phyloP scores from a whole-genome alignment of 2,329 filamentous ascomycete genomes.

The Fusarium albidum region DNA sequence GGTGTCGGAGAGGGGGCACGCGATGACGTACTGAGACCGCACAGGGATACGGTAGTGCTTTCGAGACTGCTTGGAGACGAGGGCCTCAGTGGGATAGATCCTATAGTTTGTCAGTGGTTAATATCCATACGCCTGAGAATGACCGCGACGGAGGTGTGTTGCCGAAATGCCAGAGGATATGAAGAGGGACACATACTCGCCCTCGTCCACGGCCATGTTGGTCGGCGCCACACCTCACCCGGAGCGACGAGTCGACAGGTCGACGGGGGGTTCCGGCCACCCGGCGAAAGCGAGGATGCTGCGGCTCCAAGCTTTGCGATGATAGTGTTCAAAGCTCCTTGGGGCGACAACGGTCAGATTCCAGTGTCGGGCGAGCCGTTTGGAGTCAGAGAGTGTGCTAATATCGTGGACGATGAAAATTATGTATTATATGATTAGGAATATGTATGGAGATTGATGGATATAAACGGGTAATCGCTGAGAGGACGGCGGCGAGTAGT shows the following conservation, averaged over 20 bases:
- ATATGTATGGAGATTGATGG: neutral
- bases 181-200: slow-evolving; percentile 51
- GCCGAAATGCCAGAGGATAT: neutral
- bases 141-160: slow-evolving; percentile 17
- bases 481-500: slow-evolving; percentile 6
- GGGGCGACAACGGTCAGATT: slow-evolving; percentile 10
- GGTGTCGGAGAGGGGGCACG: slow-evolving; percentile 21
- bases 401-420: neutral
- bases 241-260: slow-evolving; percentile 28
- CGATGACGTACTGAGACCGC: slow-evolving; percentile 65
- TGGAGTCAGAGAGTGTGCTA: neutral
- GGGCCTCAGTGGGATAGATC: slow-evolving; percentile 70
- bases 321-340: slow-evolving; percentile 11
- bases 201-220: slow-evolving; percentile 64
- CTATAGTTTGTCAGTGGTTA: slow-evolving; percentile 49
- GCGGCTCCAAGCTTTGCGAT: slow-evolving; percentile 13
- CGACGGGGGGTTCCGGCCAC: slow-evolving; percentile 13
- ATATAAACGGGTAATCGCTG: slow-evolving; percentile 2
- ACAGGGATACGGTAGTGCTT: slow-evolving; percentile 75
- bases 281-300: slow-evolving; percentile 9
- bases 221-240: slow-evolving; percentile 19
- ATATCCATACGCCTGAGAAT: slow-evolving; percentile 11
- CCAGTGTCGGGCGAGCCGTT: slow-evolving; percentile 9
- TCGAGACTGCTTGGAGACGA: slow-evolving; percentile 67
- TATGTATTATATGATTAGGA: neutral